phyloP scores from a whole-genome alignment of 495 filamentous ascomycete genomes.

The Thozetella sp. region DNA sequence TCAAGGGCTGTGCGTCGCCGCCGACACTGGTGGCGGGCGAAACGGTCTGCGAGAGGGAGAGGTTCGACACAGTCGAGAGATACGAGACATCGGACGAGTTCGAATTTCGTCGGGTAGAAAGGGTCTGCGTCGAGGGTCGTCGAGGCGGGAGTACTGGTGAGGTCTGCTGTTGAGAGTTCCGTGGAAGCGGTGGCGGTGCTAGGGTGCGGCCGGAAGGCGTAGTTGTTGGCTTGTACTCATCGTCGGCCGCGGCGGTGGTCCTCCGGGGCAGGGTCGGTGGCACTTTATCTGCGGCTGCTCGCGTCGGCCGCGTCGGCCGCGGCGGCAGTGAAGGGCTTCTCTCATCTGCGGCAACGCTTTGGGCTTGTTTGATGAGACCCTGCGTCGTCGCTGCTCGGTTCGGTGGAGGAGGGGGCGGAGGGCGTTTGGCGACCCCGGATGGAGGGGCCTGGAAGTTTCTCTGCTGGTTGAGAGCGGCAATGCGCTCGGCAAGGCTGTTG shows the following conservation, averaged over 20 bases:
- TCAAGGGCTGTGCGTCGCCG: conserved; percentile 23
- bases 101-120: conserved; percentile 38
- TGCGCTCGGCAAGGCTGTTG: conserved; percentile 54
- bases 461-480: conserved; percentile 54
- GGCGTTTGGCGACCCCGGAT: conserved; percentile 33
- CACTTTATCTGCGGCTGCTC: conserved; percentile 18
- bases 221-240: conserved; percentile 16
- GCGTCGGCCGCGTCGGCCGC: conserved; percentile 27
- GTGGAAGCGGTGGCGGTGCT: conserved; percentile 39
- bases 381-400: conserved; percentile 17
- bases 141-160: conserved; percentile 41
- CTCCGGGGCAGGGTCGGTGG: conserved; percentile 40
- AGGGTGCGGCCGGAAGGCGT: conserved; percentile 17
- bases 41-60: conserved; percentile 33
- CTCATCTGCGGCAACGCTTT: conserved; percentile 17
- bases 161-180: conserved; percentile 28
- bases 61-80: conserved; percentile 39
- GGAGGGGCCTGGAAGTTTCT: conserved; percentile 47
- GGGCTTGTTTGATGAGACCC: conserved; percentile 13
- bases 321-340: conserved; percentile 37
- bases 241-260: conserved; percentile 26
- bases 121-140: conserved; percentile 32
- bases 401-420: conserved; percentile 52
- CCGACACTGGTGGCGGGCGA: conserved; percentile 29
- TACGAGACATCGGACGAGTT: conserved; percentile 47